These are phyloP conservation scores for Gloeostereum incarnatum DNA, from an alignment of 768 basidiomycete species.

Conservation along the genomic window DNA sequence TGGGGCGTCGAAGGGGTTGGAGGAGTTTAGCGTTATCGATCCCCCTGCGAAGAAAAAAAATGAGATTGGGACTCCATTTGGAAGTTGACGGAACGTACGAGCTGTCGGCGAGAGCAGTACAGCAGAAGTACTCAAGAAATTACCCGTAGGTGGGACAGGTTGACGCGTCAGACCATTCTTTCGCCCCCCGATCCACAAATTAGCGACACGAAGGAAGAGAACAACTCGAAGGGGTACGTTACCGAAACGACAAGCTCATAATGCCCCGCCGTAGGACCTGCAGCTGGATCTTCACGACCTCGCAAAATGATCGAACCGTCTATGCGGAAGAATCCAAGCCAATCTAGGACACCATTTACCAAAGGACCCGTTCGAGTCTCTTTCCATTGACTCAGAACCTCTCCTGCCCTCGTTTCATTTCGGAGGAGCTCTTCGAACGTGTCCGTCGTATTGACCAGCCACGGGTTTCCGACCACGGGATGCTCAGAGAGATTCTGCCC, in stretches of 20 bases:
- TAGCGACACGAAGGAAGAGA: too few relatives aligned
- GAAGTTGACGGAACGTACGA: neutral
- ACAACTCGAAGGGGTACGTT: too few relatives aligned
- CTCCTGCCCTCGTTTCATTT: slow-evolving; percentile 8
- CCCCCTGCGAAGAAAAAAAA: slow-evolving; percentile 7
- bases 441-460: slow-evolving; percentile 6
- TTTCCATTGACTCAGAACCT: slow-evolving; percentile 17
- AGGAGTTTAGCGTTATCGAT: slow-evolving; percentile 19
- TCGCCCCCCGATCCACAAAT: too few relatives aligned
- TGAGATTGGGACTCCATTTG: neutral
- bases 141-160: neutral
- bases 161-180: neutral
- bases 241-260: slow-evolving; percentile 21
- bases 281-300: slow-evolving; percentile 17
- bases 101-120: neutral
- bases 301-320: slow-evolving; percentile 15
- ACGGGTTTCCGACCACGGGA: neutral
- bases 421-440: slow-evolving; percentile 15
- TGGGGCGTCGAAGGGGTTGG: slow-evolving; percentile 26
- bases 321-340: slow-evolving; percentile 21
- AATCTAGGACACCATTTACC: slow-evolving; percentile 17
- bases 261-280: slow-evolving; percentile 20
- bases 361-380: slow-evolving; percentile 18
- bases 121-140: neutral
- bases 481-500: slow-evolving; percentile 10